A percentile compares a stretch with the other conserved stretches of the same genome.
Evolutionary conservation across 1,284 basidiomycete species (phyloP).

Genomic region (Xanthoconium separans): DNA sequence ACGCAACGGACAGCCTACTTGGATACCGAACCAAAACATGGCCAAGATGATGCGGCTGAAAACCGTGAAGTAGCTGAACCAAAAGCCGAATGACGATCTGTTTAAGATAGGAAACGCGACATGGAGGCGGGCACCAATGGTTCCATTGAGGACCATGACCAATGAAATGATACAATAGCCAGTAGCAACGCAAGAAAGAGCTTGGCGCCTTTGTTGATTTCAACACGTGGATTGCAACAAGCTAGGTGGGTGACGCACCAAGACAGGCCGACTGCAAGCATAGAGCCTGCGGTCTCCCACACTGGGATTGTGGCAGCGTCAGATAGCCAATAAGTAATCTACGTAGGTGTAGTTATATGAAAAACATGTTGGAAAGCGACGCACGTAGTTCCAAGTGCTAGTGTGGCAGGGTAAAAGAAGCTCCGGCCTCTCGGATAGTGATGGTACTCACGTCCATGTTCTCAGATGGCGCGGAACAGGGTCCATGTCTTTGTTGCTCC

Average conservation of each 20-base stretch:
- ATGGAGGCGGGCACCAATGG: conserved; percentile 58
- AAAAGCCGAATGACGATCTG: conserved; percentile 63
- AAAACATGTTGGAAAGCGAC: background rate
- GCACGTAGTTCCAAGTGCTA: conserved; percentile 31
- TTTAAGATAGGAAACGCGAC: conserved; percentile 64
- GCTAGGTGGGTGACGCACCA: conserved; percentile 34
- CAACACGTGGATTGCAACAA: background rate
- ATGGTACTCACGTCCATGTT: conserved; percentile 51
- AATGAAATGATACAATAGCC: conserved; percentile 46
- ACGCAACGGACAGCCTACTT: conserved; percentile 28
- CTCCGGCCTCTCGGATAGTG: background rate
- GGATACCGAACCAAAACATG: conserved; percentile 60
- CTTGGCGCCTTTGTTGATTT: conserved; percentile 40
- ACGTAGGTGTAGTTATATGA: background rate
- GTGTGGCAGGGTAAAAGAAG: background rate
- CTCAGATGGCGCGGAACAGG: conserved; percentile 57
- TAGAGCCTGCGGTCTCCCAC: conserved; percentile 48
- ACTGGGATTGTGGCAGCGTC: conserved; percentile 44
- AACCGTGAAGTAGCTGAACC: conserved; percentile 61
- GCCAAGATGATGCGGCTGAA: conserved; percentile 59
- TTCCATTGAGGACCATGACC: conserved; percentile 52
- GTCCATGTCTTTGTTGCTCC: conserved; percentile 77
- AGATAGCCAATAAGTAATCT: conserved; percentile 32
- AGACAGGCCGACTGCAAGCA: conserved; percentile 52
- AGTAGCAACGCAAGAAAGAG: conserved; percentile 47